These are phyloP conservation scores for Pythium dissotocum DNA, from an alignment of 352 stramenopile species.

Conservation along the genomic window DNA sequence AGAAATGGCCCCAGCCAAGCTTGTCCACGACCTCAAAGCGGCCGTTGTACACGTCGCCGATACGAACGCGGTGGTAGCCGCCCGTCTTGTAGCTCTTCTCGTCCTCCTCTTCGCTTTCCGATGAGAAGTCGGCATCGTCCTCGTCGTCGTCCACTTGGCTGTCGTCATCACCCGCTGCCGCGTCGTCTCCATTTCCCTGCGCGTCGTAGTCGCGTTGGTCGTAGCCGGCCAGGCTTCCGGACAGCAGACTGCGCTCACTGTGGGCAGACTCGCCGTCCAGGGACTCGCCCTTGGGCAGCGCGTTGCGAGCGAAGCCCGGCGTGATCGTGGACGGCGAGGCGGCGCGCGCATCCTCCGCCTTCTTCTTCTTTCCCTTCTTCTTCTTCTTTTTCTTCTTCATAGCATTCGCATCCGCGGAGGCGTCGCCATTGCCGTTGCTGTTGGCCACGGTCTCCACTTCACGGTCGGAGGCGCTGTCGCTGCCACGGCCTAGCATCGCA, in stretches of 20 bases:
- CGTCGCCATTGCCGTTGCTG: slow-evolving; percentile 6
- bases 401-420: neutral
- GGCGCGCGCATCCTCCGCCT: neutral
- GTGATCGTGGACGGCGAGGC: neutral
- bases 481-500: neutral
- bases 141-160: slow-evolving; percentile 30
- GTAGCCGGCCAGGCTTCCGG: slow-evolving; percentile 24
- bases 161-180: slow-evolving; percentile 31
- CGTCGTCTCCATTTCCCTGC: slow-evolving; percentile 32
- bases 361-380: slow-evolving; percentile 31
- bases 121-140: slow-evolving; percentile 89
- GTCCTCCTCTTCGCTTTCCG: slow-evolving; percentile 91
- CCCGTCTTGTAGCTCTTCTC: slow-evolving; percentile 95
- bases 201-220: slow-evolving; percentile 17
- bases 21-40: slow-evolving; percentile 98
- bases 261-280: slow-evolving; percentile 33
- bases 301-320: slow-evolving; percentile 21
- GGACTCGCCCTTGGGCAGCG: slow-evolving; percentile 29
- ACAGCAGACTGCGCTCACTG: slow-evolving; percentile 33
- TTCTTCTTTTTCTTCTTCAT: slow-evolving; percentile 34
- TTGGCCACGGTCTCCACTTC: neutral
- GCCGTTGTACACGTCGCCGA: slow-evolving; percentile 91
- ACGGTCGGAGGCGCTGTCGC: slow-evolving; percentile 8
- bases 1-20: slow-evolving; percentile 99
- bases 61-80: slow-evolving; percentile 97